Percentiles rank a stretch among this genome's conserved stretches.
These are phyloP conservation scores for Phytophthora tentaculata DNA, from an alignment of 352 stramenopile species.

Conservation along the genomic window DNA sequence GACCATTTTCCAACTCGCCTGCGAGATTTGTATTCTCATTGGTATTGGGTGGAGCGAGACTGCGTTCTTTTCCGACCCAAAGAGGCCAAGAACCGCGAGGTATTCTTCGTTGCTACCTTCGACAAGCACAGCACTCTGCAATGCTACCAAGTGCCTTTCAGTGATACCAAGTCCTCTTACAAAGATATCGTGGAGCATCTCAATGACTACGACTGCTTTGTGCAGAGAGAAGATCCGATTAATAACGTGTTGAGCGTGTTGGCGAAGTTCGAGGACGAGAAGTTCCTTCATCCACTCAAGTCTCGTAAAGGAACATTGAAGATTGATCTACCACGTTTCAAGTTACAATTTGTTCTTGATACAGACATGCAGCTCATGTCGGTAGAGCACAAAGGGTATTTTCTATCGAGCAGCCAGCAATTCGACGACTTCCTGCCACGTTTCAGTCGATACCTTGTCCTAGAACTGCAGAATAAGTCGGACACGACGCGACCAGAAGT, in stretches of 20 bases:
- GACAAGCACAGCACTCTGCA: conserved; percentile 4
- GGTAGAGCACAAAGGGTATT: conserved; percentile 47
- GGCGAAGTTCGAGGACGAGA: conserved; percentile 48
- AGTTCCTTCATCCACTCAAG: conserved; percentile 44
- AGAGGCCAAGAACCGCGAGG: conserved; percentile 13
- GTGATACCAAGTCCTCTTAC: conserved; percentile 23
- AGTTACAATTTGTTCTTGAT: conserved; percentile 41
- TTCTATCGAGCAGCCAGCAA: conserved; percentile 43
- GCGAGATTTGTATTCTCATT: conserved; percentile 44
- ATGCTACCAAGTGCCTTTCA: conserved; percentile 44
- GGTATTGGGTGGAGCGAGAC: conserved; percentile 53
- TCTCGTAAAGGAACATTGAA: conserved; percentile 26
- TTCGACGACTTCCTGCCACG: conserved; percentile 46
- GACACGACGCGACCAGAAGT: conserved; percentile 26
- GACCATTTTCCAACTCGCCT: conserved; percentile 35
- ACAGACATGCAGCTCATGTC: conserved; percentile 31
- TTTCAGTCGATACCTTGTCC: conserved; percentile 47
- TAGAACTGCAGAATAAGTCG: conserved; percentile 19
- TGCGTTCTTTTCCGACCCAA: conserved; percentile 49
- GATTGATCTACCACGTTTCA: conserved; percentile 53
- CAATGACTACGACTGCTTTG: conserved; percentile 33
- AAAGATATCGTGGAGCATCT: conserved; percentile 19
- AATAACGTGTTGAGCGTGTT: conserved; percentile 21
- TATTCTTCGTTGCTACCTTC: conserved; percentile 26
- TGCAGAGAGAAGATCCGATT: conserved; percentile 19